Percentiles rank a stretch among this genome's conserved stretches.
phyloP scores from a whole-genome alignment of 1,139 yeast species.

The Nakaseomyces kungkrabaensis region DNA sequence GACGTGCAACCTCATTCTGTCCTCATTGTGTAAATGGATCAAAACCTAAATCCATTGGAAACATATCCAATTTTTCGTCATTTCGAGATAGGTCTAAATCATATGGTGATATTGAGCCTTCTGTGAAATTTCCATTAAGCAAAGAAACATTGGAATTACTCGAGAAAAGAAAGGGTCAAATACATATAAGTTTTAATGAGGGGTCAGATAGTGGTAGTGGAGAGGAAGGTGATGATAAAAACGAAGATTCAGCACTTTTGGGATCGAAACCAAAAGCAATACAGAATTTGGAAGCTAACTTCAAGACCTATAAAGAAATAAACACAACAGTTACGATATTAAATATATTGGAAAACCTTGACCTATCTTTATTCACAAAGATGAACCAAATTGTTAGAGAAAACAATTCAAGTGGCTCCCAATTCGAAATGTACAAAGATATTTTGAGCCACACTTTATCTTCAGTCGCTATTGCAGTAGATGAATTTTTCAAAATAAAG shows the following conservation, averaged over 20 bases:
- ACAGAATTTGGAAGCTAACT: conserved; percentile 2
- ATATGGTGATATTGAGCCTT: not conserved
- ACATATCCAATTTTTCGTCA: not conserved
- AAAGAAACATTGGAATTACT: conserved; percentile 8
- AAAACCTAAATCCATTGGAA: not conserved
- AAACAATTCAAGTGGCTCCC: conserved; percentile 3
- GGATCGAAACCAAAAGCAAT: not conserved
- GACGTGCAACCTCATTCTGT: not conserved
- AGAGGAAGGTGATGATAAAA: not conserved
- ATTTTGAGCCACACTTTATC: conserved; percentile 19
- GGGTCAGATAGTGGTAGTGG: not conserved
- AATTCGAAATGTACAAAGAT: conserved; percentile 10
- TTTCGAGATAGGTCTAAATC: not conserved
- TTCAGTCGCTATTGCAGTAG: conserved; percentile 33
- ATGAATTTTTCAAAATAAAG: conserved; percentile 64
- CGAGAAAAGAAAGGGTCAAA: conserved; percentile 1
- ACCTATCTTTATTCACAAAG: conserved; percentile 26
- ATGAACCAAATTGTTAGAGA: conserved; percentile 11
- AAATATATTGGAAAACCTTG: conserved; percentile 24
- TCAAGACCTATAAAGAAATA: conserved; percentile 24
- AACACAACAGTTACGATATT: conserved; percentile 23
- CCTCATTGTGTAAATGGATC: not conserved
- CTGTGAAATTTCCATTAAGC: conserved; percentile 5
- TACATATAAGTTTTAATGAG: not conserved
- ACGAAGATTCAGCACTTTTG: not conserved